phyloP scores from a whole-genome alignment of 768 basidiomycete genomes.

The Psilocybe tampanensis region DNA sequence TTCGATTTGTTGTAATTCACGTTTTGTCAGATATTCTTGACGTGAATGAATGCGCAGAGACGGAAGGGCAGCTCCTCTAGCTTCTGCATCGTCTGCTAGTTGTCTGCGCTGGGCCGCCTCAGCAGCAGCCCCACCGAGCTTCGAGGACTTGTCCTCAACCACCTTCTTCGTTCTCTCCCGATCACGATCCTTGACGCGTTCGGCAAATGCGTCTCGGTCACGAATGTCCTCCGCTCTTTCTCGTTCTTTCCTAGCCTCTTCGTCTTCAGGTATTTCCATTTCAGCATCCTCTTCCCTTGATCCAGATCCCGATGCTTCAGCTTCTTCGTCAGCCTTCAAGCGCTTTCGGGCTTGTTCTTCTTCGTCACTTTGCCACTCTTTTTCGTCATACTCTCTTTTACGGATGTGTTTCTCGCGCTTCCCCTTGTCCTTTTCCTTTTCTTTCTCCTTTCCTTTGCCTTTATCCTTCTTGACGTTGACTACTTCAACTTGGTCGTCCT shows the following conservation, averaged over 20 bases:
- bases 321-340: constrained; percentile 50
- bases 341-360: constrained; percentile 78
- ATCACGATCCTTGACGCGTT: constrained; percentile 83
- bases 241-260: constrained; percentile 66
- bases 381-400: constrained; percentile 80
- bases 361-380: constrained; percentile 91
- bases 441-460: constrained; percentile 28
- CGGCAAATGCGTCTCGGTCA: constrained; percentile 93
- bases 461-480: constrained; percentile 39
- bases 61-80: constrained; percentile 57
- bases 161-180: constrained; percentile 86
- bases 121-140: constrained; percentile 68
- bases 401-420: constrained; percentile 66
- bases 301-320: constrained; percentile 16
- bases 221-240: constrained; percentile 78
- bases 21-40: constrained; percentile 94
- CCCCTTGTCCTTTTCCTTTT: constrained; percentile 41
- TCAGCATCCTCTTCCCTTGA: constrained; percentile 39
- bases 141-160: constrained; percentile 90
- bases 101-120: constrained; percentile 82
- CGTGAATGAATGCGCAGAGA: constrained; percentile 86
- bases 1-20: constrained; percentile 95
- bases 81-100: constrained; percentile 77
- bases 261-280: constrained; percentile 65
- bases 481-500: constrained; percentile 44